A percentile compares a stretch with the other conserved stretches of the same genome.
Conservation (phyloP, 768 basidiomycete species). For the Lepiota brunneoincarnata region DNA sequence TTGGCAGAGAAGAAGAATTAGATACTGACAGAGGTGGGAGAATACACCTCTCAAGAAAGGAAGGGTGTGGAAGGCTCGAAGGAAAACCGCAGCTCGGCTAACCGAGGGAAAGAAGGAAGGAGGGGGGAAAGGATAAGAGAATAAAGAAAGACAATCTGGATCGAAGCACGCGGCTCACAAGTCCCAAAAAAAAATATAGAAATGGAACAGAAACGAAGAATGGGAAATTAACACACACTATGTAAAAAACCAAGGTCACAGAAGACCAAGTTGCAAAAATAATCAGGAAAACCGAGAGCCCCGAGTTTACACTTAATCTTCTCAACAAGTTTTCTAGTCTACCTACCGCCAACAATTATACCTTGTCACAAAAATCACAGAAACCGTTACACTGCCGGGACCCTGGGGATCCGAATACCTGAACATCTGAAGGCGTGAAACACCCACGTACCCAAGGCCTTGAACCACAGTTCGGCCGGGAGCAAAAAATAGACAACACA, state of each 20-base stretch:
- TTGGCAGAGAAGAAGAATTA: too few relatives aligned
- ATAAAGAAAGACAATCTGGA: background rate
- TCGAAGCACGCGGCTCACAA: background rate
- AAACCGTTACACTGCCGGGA: background rate
- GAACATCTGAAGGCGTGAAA: background rate
- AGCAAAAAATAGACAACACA: slow-evolving; percentile 5
- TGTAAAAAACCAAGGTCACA: too few relatives aligned
- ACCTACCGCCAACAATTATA: background rate
- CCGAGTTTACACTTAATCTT: too few relatives aligned
- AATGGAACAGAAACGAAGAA: background rate
- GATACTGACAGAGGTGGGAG: too few relatives aligned
- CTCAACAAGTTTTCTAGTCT: background rate
- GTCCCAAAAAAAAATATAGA: background rate
- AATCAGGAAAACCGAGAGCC: too few relatives aligned
- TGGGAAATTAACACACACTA: too few relatives aligned
- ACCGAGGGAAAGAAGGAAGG: background rate
- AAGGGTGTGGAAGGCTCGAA: background rate
- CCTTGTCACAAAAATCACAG: background rate
- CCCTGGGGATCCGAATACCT: background rate
- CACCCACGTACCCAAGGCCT: background rate
- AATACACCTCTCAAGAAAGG: background rate
- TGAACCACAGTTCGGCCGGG: background rate
- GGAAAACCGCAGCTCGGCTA: background rate
- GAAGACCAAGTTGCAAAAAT: too few relatives aligned
- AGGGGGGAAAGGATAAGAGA: background rate